Evolutionary conservation across 371 early-diverging fungal species (phyloP), one percentile per base, ranked within the genome.

Genomic region (Furculomyces boomerangus): DNA sequence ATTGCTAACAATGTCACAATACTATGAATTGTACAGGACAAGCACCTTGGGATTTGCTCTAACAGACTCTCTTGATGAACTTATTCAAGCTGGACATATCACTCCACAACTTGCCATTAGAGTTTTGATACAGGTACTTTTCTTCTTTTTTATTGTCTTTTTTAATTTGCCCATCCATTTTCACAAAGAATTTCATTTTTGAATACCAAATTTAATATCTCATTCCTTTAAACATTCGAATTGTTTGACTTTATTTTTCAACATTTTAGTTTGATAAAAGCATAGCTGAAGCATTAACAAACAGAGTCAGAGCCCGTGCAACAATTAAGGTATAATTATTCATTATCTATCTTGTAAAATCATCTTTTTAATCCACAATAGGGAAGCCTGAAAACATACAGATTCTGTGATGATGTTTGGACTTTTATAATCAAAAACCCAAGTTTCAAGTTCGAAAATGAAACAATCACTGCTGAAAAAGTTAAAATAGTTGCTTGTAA

Each of bases 391-490:
- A 78, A 83, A 58, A 84, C 83, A 20, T 93, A 92, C 69, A 80
- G 92, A 40, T 88, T 86, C 58, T 85, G 91, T 68, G 93, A 95
- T 64, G 96, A 95, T 58, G 93, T 93, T 29, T 93, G 93, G 93
- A 93, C 95, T 0, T 93, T 97, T 71, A 83, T 92, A 27, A 75
- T 94, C 44, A 80, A 84, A 54, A 77, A 84, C 47, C 86, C 90
- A 10, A 82, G 71, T 27, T 86, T 94, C 66, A 79, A 84, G 46
- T 81, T 93, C 57, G 94, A 93, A 31, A 73, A 80, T 56, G 93
- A 90, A 20, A 70, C 62, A 8, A 72, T 90, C 0, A 65, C 75
- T 1, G 83, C 84, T 27, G 88, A 89, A 50, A 86, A 89, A 67
- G 80, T 93, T 65, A 93, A 93, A 65, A 80, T 95, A 54, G 88